Evolutionary conservation across 2,329 filamentous ascomycete species (phyloP), one percentile per base, ranked within the genome.

Genomic region (Allantophomopsis lycopodina): DNA sequence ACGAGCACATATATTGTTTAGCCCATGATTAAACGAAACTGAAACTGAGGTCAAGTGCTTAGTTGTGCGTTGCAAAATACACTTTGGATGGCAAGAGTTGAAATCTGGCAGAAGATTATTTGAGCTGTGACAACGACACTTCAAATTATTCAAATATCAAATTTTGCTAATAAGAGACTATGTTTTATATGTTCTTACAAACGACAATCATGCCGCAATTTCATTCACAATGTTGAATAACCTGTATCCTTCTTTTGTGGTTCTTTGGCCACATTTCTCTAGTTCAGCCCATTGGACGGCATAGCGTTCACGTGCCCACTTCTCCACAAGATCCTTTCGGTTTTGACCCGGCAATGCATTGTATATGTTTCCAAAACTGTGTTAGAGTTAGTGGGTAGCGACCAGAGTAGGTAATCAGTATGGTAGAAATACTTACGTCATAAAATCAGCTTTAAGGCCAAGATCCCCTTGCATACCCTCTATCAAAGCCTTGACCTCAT

Each of bases 311-410:
- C 71, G 70, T 2, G 81, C 81, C 86, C 86, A 94, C 13, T 69
- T 63, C 54, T 87, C 78, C 41, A 93, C 79, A 31, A 75, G 64
- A 5, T 69, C 64, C 56, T 91, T 85, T 50, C 76, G 69, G 39
- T 70, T 68, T 43, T 71, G 69, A 42, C 71, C 74, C 2, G 74
- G 76, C 2, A 86, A 69, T 8, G 76, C 79, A 50, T 89, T 91
- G 58, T 84, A 86, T 42, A 86, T 68, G 18, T 79, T 72, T 13
- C 79, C 85, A 36, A 94, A 64, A 21, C 84, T 87, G 40, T 41
- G 7, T 33, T 41, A 40, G 42, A 39, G 17, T 33, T 20, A 41
- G 36, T 5, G 32, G 23, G 7, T 20, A 23, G 11, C 44, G 36
- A 6, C 15, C 15, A 12, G 15, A 2, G 40, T 13, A 2, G 30